These are phyloP conservation scores for Aquanectria penicillioides DNA, from an alignment of 2,329 filamentous ascomycete species.

Conservation along the genomic window DNA sequence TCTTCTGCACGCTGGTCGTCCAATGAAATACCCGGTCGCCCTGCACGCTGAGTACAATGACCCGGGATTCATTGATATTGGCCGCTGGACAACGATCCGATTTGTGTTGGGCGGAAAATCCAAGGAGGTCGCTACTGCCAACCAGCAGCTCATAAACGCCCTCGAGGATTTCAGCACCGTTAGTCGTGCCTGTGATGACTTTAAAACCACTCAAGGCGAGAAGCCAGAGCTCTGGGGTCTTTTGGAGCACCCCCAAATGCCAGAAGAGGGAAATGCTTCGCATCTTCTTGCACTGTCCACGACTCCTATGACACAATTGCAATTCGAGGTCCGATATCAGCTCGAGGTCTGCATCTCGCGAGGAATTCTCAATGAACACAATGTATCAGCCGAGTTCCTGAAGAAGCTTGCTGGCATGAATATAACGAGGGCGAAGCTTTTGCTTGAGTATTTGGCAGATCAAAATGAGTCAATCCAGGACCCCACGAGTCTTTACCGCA, in stretches of 20 bases:
- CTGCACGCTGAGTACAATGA: conserved; percentile 49
- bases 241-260: conserved; percentile 39
- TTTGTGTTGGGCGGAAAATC: conserved; percentile 50
- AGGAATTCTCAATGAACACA: conserved; percentile 79
- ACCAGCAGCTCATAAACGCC: conserved; percentile 56
- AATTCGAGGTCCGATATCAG: conserved; percentile 85
- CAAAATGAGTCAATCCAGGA: conserved; percentile 70
- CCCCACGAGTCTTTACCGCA: conserved; percentile 76
- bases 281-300: conserved; percentile 40
- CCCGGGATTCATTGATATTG: conserved; percentile 58
- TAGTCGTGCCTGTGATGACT: conserved; percentile 53
- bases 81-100: conserved; percentile 66
- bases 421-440: conserved; percentile 64
- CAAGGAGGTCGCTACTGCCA: conserved; percentile 46
- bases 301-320: conserved; percentile 52
- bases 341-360: conserved; percentile 93
- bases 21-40: conserved; percentile 49
- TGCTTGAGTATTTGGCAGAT: conserved; percentile 80
- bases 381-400: conserved; percentile 75
- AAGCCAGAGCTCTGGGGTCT: conserved; percentile 44
- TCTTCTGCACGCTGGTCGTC: conserved; percentile 45
- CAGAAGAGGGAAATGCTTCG: conserved; percentile 36
- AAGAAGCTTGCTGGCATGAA: conserved; percentile 61
- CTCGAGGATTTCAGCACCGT: conserved; percentile 79
- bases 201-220: conserved; percentile 49